Base-by-base conservation (phyloP, 306 rosid genomes). In the Ammopiptanthus mongolicus region DNA sequence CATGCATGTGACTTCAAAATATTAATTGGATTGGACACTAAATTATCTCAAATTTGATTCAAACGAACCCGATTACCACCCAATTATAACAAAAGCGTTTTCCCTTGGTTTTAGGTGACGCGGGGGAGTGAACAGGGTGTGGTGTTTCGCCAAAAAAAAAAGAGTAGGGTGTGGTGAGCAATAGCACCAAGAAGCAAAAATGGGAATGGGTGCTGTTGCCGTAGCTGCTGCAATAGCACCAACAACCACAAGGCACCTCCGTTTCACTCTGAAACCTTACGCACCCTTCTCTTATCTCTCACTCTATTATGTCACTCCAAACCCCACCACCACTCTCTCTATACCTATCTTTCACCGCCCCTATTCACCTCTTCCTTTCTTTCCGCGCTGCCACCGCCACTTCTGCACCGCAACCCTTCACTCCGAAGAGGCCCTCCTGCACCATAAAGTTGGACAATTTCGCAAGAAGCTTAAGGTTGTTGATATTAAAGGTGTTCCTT, bases 391-490 rank as follows among this genome's bases (percentile, higher is more conserved):
- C 18, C 85, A 87, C 42, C 87, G 87, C 57, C 18, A 41, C 80
- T 88, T 81, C 72, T 76, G 84, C 86, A 6, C 88, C 51, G 79
- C 84, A 0, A 44, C 84, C 29, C 87, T 88, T 14, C 87, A 84
- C 36, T 82, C 93, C 53, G 81, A 82, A 19, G 83, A 58, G 70
- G 56, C 7, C 6, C 14, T 19, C 6, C 28, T 6, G 69, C 48
- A 14, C 23, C 82, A 69, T 67, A 83, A 74, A 74, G 91, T 91
- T 15, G 83, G 85, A 0, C 84, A 87, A 23, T 94, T 94, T 74
- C 87, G 97, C 78, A 94, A 86, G 93, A 91, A 88, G 91, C 87
- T 87, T 25, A 87, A 85, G 82, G 80, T 94, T 48, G 83, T 59
- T 28, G 94, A 94, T 5, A 73, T 91, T 21, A 94, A 89, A 78